phyloP scores from a whole-genome alignment of 179 eudicot species.

The Camellia oleifera region DNA sequence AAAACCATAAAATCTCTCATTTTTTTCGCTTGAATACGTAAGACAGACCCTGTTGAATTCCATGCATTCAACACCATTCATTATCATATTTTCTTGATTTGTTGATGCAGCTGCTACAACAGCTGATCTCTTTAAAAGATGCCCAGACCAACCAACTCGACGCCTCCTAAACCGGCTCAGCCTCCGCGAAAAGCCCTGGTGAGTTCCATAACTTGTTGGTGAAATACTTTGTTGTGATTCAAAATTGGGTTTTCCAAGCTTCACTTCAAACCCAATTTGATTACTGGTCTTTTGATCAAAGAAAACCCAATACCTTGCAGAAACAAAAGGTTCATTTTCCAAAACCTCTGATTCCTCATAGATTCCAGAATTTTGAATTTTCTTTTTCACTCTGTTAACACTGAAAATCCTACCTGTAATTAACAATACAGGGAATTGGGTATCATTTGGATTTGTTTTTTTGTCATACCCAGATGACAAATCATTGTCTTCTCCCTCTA shows the following conservation, averaged over 20 bases:
- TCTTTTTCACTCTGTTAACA: slow-evolving; percentile 31
- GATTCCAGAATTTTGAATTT: slow-evolving; percentile 8
- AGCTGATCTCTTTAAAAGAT: slow-evolving; percentile 35
- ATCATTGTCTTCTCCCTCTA: slow-evolving; percentile 26
- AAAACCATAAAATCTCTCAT: slow-evolving; percentile 84
- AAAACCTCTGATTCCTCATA: slow-evolving; percentile 15
- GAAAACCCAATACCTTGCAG: slow-evolving; percentile 65
- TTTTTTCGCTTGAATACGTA: slow-evolving; percentile 66
- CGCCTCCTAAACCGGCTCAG: slow-evolving; percentile 30
- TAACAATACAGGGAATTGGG: slow-evolving; percentile 48
- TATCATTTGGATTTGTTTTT: slow-evolving; percentile 16
- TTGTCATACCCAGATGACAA: slow-evolving; percentile 31
- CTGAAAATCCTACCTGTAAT: slow-evolving; percentile 58
- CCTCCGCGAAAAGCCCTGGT: slow-evolving; percentile 27
- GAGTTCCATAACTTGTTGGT: slow-evolving; percentile 21
- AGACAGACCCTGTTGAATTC: slow-evolving; percentile 73
- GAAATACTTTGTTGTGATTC: slow-evolving; percentile 28
- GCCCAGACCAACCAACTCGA: slow-evolving; percentile 32
- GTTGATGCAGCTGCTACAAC: slow-evolving; percentile 30
- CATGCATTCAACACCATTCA: slow-evolving; percentile 20
- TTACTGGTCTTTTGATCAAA: slow-evolving; percentile 66
- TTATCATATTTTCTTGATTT: slow-evolving; percentile 38
- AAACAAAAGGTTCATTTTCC: slow-evolving; percentile 26
- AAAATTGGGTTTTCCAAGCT: slow-evolving; percentile 53
- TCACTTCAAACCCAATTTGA: slow-evolving; percentile 75